Conservation (phyloP, 2,329 filamentous ascomycete genomes). For the Seiridium cupressi region DNA sequence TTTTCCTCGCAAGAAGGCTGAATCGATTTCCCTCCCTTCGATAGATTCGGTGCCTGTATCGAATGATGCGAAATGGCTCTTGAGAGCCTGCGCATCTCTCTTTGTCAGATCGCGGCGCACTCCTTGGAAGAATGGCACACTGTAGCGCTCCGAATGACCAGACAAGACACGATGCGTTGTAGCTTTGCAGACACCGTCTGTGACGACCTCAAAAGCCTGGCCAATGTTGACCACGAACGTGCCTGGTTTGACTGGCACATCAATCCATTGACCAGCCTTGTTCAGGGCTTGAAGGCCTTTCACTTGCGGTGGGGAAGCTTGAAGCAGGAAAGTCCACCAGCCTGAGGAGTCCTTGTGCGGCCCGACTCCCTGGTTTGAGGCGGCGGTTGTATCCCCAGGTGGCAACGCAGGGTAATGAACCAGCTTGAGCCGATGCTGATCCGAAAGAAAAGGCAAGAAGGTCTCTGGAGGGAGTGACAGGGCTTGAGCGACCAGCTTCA, state of each 20-base stretch:
- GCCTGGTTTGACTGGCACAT: constrained; percentile 42
- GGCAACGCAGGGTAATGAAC: constrained; percentile 46
- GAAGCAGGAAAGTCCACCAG: constrained; percentile 64
- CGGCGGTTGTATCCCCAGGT: neutral
- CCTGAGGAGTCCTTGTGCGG: constrained; percentile 63
- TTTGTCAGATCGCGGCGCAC: constrained; percentile 45
- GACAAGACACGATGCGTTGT: constrained; percentile 46
- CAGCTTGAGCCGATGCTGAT: constrained; percentile 59
- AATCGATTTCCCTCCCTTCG: constrained; percentile 40
- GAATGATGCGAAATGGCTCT: constrained; percentile 32
- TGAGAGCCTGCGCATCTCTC: constrained; percentile 35
- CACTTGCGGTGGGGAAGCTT: constrained; percentile 51
- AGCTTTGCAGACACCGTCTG: constrained; percentile 50
- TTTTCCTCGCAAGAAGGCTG: constrained; percentile 44
- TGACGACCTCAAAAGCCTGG: constrained; percentile 57
- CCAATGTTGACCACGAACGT: constrained; percentile 59
- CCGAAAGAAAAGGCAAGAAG: constrained; percentile 51
- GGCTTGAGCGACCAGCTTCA: constrained; percentile 54
- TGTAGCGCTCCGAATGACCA: constrained; percentile 33
- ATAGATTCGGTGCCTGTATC: constrained; percentile 26
- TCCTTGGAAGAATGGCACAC: constrained; percentile 48
- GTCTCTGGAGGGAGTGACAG: constrained; percentile 45
- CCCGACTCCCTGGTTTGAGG: constrained; percentile 52
- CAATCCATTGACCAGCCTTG: constrained; percentile 45
- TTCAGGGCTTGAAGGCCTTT: constrained; percentile 51